Base-by-base conservation (phyloP, 2,329 filamentous ascomycete species). In the Cordyceps cicadae region DNA sequence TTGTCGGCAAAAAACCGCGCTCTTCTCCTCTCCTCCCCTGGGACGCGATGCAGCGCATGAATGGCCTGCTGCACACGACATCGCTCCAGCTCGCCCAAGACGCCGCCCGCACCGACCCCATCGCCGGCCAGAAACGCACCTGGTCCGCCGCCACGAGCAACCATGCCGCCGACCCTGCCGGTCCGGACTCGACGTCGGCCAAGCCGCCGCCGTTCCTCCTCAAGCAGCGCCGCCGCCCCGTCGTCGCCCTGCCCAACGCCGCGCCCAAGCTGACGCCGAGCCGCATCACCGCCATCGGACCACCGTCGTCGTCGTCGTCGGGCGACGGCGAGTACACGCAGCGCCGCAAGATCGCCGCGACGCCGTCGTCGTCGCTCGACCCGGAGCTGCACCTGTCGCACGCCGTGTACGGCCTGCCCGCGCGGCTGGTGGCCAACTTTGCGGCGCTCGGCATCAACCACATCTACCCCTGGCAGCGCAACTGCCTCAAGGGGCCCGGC, bases 391-490 rank as follows among this genome's bases (percentile, higher is more conserved):
- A 80, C 15, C 76, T 92, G 34, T 79, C 79, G 5, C 83, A 91
- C 70, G 76, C 81, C 1, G 75, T 74, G 45, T 92, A 91, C 74
- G 81, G 76, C 9, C 76, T 92, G 15, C 85, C 87, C 3, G 65
- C 72, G 0, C 72, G 77, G 26, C 74, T 92, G 45, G 81, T 89
- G 3, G 72, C 77, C 19, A 92, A 91, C 67, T 82, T 92, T 67
- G 79, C 78, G 53, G 73, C 76, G 0, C 76, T 89, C 45, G 88
- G 88, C n/a, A 87, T 92, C 60, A 81, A 78, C 46, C 82, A 81
- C 64, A 92, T 92, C 62, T 92, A 92, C 66, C 86, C 87, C 2
- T 92, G 89, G 89, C 89, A 92, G 71, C 87, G 87, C 55, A 84
- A 86, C 61, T 92, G 89, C 67, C 77, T 92, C 8, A 76, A 87